phyloP scores from a whole-genome alignment of 768 basidiomycete genomes.

The Rossbeevera mucosa region DNA sequence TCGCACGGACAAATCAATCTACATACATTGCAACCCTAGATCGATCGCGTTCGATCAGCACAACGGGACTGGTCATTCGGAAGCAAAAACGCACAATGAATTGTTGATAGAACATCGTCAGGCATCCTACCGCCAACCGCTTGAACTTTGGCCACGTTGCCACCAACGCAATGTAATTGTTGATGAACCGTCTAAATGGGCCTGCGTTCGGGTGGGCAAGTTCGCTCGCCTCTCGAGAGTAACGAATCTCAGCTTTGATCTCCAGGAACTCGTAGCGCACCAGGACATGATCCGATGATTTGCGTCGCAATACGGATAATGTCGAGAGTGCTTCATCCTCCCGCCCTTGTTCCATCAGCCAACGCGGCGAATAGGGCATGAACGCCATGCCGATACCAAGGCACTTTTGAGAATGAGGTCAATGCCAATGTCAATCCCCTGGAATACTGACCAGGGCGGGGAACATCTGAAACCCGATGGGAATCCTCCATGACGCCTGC shows the following conservation, averaged over 20 bases:
- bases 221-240: slow-evolving; percentile 20
- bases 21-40: slow-evolving; percentile 28
- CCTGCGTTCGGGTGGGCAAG: slow-evolving; percentile 22
- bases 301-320: slow-evolving; percentile 33
- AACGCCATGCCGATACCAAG: slow-evolving; percentile 30
- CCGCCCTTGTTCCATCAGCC: slow-evolving; percentile 37
- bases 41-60: neutral
- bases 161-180: slow-evolving; percentile 24
- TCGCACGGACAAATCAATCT: neutral
- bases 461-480: slow-evolving; percentile 35
- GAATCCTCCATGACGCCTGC: slow-evolving; percentile 33
- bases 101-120: slow-evolving; percentile 33
- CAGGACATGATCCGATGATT: slow-evolving; percentile 26
- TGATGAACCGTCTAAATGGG: slow-evolving; percentile 11
- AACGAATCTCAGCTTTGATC: slow-evolving; percentile 36
- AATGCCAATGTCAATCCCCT: neutral
- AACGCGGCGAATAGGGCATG: slow-evolving; percentile 42
- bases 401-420: slow-evolving; percentile 15
- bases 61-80: neutral
- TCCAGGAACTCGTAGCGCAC: slow-evolving; percentile 38
- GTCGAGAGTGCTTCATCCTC: slow-evolving; percentile 34
- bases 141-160: slow-evolving; percentile 31
- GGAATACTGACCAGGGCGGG: slow-evolving; percentile 33
- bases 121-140: slow-evolving; percentile 26
- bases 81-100: slow-evolving; percentile 24